Percentiles rank a stretch among this genome's conserved stretches.
Conservation (phyloP, 306 rosid species). For the Quercus rubra region DNA sequence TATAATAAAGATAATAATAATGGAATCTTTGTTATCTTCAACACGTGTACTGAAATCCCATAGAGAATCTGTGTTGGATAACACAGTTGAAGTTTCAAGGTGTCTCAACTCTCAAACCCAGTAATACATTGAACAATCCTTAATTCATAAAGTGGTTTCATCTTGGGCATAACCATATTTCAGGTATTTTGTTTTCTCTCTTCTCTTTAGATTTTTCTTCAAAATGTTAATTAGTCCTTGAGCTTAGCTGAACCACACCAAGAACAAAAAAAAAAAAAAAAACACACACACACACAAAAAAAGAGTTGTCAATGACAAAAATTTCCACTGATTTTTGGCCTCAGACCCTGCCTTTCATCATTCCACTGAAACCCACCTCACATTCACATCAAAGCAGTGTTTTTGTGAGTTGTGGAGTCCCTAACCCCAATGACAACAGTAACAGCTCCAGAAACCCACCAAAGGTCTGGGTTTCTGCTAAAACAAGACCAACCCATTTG, state of each 20-base stretch:
- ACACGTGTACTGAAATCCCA: neutral
- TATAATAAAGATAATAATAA: neutral
- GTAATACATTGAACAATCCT: neutral
- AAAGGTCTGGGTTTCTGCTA: constrained; percentile 25
- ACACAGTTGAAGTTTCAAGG: neutral
- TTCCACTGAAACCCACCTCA: constrained; percentile 29
- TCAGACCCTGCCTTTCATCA: constrained; percentile 34
- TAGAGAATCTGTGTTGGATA: neutral
- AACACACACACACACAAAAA: no score
- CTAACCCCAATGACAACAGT: constrained; percentile 19
- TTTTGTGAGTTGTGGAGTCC: constrained; percentile 30
- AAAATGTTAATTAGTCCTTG: constrained; percentile 9
- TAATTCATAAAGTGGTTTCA: neutral
- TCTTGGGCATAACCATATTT: neutral
- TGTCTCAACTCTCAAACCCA: neutral
- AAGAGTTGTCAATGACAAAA: constrained; percentile 41
- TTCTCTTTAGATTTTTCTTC: neutral
- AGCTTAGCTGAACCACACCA: constrained; percentile 1
- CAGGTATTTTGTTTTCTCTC: neutral
- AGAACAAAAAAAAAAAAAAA: no score
- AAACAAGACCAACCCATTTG: constrained; percentile 24
- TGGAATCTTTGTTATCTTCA: constrained; percentile 38
- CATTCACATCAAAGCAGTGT: constrained; percentile 26
- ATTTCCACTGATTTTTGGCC: constrained; percentile 61
- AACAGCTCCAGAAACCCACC: constrained; percentile 26